Evolutionary conservation across 2,329 filamentous ascomycete species (phyloP).

Genomic region (Cadophora gregata): DNA sequence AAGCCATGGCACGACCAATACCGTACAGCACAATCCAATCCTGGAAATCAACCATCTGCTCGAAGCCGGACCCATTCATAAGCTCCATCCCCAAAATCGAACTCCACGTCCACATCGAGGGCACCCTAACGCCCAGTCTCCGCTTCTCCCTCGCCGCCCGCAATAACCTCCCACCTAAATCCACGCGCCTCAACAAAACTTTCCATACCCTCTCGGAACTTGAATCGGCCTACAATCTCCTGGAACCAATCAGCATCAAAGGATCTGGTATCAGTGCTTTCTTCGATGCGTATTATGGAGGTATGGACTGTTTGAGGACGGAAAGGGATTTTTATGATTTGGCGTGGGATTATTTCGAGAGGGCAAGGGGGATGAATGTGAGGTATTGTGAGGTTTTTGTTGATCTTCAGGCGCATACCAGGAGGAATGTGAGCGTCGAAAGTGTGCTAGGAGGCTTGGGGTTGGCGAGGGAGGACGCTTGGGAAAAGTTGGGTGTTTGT

Average conservation of each 20-base stretch:
- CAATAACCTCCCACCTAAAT: constrained; percentile 55
- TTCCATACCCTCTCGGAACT: constrained; percentile 28
- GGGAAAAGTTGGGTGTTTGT: constrained; percentile 63
- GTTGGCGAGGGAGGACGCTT: constrained; percentile 62
- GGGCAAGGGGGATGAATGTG: constrained; percentile 66
- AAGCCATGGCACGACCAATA: constrained; percentile 15
- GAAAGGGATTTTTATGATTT: constrained; percentile 73
- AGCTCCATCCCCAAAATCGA: constrained; percentile 75
- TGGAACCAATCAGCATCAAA: constrained; percentile 19
- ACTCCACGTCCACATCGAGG: constrained; percentile 81
- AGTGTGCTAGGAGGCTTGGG: constrained; percentile 69
- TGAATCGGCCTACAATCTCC: constrained; percentile 28
- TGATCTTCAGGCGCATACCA: constrained; percentile 75
- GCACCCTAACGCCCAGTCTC: constrained; percentile 70
- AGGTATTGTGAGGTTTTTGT: constrained; percentile 79
- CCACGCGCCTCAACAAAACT: constrained; percentile 22
- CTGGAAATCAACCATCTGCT: constrained; percentile 17
- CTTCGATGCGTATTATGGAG: constrained; percentile 77
- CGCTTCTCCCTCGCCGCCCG: constrained; percentile 71
- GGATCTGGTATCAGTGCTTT: constrained; percentile 50
- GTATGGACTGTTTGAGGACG: constrained; percentile 69
- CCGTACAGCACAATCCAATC: constrained; percentile 20
- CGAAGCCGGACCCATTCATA: constrained; percentile 55
- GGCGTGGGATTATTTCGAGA: constrained; percentile 71
- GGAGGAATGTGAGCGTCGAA: constrained; percentile 64